Conservation (phyloP, 176 grass and related monocot genomes). For the Sorghum bicolor region DNA sequence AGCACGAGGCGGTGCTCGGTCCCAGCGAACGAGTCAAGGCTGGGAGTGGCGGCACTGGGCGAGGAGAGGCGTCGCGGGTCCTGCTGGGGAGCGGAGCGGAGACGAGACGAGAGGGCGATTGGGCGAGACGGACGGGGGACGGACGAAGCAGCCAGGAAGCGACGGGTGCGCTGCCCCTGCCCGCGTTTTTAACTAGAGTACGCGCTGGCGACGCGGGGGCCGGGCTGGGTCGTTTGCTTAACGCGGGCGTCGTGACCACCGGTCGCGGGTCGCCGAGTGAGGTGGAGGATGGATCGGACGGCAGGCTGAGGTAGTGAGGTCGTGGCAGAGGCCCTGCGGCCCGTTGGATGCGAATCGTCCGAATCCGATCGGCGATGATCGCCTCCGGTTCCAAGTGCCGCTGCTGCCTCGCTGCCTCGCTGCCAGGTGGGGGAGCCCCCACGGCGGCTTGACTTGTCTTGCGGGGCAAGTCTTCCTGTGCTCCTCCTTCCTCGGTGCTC, state of each 20-base stretch:
- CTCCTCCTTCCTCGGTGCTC: background rate
- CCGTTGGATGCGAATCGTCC: background rate
- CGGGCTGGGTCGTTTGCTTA: conserved; percentile 25
- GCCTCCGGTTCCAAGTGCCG: background rate
- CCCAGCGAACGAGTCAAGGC: conserved; percentile 5
- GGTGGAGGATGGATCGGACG: background rate
- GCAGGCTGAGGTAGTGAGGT: background rate
- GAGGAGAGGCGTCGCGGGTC: background rate
- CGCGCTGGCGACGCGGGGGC: background rate
- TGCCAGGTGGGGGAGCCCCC: background rate
- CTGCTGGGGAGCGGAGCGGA: background rate
- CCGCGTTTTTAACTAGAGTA: background rate
- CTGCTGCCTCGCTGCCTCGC: background rate
- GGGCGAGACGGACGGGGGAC: background rate
- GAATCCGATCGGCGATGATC: background rate
- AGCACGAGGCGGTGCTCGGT: background rate
- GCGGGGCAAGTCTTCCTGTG: background rate
- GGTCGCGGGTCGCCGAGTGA: background rate
- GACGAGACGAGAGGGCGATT: too few species aligned
- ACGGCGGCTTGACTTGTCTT: background rate
- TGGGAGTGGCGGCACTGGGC: background rate
- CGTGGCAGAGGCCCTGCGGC: background rate
- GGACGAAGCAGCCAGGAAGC: conserved; percentile 11
- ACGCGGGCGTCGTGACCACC: conserved; percentile 14
- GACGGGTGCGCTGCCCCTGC: background rate